Conservation (phyloP, 2,329 filamentous ascomycete genomes). For the Pestalotiopsis sp. region DNA sequence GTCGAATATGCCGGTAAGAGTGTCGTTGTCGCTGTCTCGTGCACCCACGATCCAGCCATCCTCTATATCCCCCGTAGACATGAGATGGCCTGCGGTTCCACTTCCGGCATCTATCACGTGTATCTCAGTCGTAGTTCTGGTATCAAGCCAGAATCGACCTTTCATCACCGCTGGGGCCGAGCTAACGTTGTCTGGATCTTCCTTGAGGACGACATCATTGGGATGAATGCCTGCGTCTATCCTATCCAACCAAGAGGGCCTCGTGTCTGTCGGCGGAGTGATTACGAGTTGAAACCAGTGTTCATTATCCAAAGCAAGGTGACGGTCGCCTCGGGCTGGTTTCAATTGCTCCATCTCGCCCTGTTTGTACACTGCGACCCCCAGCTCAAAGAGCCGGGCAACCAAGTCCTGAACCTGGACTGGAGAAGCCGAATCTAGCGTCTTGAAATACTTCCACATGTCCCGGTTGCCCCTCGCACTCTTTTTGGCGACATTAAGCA, state of each 20-base stretch:
- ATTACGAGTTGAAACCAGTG: background rate
- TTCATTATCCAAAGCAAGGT: background rate
- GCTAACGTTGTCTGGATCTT: too few relatives aligned
- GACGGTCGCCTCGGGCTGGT: too few relatives aligned
- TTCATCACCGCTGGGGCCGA: too few relatives aligned
- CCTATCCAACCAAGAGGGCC: too few relatives aligned
- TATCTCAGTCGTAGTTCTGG: too few relatives aligned
- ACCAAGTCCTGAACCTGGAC: background rate
- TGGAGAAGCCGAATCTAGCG: background rate
- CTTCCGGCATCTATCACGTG: too few relatives aligned
- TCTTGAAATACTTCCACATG: too few relatives aligned
- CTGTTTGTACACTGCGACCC: background rate
- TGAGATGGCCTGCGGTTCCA: too few relatives aligned
- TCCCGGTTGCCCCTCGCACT: too few relatives aligned
- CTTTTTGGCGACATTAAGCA: background rate
- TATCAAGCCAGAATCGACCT: too few relatives aligned
- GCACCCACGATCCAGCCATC: background rate
- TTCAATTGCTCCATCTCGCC: background rate
- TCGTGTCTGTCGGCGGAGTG: background rate
- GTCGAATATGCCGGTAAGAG: background rate
- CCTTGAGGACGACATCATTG: too few relatives aligned
- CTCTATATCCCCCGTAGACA: background rate
- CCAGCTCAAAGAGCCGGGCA: background rate
- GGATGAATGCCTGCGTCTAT: too few relatives aligned
- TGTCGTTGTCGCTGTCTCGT: background rate